Conservation (phyloP, 345 rosid genomes). For the Citrus sinensis region DVS_A1.0 CM039166.1:24762501-24763000, state of each 20-base stretch:
- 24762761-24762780: slow-evolving; percentile 1
- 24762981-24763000: slow-evolving; percentile 22
- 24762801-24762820: background rate
- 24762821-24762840: background rate
- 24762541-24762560: too few species aligned
- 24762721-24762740: background rate
- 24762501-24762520: too few species aligned
- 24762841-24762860: background rate
- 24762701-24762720: background rate
- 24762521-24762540: too few species aligned
- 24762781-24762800: background rate
- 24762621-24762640: too few species aligned
- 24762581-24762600: too few species aligned
- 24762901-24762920: slow-evolving; percentile 10
- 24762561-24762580: too few species aligned
- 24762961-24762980: slow-evolving; percentile 1
- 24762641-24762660: too few species aligned
- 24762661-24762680: too few species aligned
- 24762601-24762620: too few species aligned
- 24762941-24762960: background rate
- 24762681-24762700: background rate
- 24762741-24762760: background rate
- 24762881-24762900: slow-evolving; percentile 6
- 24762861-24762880: background rate
- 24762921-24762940: background rate